These are phyloP conservation scores for Sugiyamaella novakii DNA, from an alignment of 1,139 yeast species.

Conservation along the genomic window DNA sequence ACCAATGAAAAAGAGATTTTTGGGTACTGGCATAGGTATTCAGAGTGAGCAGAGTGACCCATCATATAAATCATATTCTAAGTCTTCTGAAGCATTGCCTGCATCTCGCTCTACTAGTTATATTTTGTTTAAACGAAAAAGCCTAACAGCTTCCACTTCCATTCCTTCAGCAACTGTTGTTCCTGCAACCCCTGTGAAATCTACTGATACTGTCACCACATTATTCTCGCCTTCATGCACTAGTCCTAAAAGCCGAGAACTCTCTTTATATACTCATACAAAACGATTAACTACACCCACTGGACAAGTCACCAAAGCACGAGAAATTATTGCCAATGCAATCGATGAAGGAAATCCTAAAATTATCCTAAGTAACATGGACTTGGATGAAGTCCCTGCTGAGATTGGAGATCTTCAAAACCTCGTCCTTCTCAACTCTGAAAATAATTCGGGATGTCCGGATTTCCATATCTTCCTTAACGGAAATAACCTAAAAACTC, in stretches of 20 bases:
- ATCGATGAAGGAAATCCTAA: slow-evolving; percentile 44
- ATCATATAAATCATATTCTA: background rate
- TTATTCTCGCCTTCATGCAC: background rate
- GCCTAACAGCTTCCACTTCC: background rate
- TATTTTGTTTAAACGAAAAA: background rate
- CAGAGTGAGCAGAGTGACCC: background rate
- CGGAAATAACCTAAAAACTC: slow-evolving; percentile 51
- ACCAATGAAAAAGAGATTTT: slow-evolving; percentile 2
- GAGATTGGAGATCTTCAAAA: slow-evolving; percentile 58
- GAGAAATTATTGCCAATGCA: slow-evolving; percentile 32
- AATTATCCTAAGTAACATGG: slow-evolving; percentile 50
- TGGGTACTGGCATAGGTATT: slow-evolving; percentile 1
- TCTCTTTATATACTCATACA: slow-evolving; percentile 1
- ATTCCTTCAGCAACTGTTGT: background rate
- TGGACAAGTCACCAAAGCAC: slow-evolving; percentile 24
- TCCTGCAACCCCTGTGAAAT: background rate
- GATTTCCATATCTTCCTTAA: slow-evolving; percentile 53
- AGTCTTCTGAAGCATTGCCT: background rate
- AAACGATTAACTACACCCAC: slow-evolving; percentile 1
- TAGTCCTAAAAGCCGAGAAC: slow-evolving; percentile 3
- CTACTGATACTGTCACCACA: background rate
- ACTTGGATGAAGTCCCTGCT: slow-evolving; percentile 52
- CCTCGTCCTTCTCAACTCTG: slow-evolving; percentile 41
- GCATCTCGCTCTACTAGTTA: slow-evolving; percentile 5
- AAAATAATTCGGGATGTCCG: slow-evolving; percentile 29